Evolutionary conservation across 192 early-diverging fungal species (phyloP).

Genomic region (Dimargaris cristalligena): DNA sequence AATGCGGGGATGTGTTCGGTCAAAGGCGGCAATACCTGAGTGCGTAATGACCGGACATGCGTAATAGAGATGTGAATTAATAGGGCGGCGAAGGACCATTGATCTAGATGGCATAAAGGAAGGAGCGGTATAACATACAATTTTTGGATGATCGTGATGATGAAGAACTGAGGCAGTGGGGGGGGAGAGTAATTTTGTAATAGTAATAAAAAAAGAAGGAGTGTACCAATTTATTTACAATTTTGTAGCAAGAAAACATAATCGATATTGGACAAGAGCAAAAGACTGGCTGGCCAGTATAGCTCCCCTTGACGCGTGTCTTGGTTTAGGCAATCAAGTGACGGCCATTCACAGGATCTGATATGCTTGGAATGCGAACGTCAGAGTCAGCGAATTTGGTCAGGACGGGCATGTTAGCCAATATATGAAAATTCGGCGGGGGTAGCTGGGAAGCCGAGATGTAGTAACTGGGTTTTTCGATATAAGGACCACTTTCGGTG

Average conservation of each 20-base stretch:
- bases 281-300: background rate
- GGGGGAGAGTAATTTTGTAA: no score
- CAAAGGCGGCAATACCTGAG: no score
- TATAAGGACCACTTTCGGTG: background rate
- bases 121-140: no score
- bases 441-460: background rate
- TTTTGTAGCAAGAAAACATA: background rate
- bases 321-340: background rate
- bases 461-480: background rate
- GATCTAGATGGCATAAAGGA: no score
- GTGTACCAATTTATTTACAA: background rate
- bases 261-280: background rate
- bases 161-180: no score
- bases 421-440: background rate
- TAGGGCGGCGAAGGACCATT: no score
- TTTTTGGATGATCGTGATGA: no score
- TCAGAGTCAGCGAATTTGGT: background rate
- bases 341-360: background rate
- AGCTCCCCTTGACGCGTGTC: no score
- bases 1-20: no score
- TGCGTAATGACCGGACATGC: no score
- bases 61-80: no score
- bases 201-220: background rate
- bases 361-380: background rate
- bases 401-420: background rate